Base-by-base conservation (phyloP, 2,329 filamentous ascomycete species). In the Colletotrichum agaves region DNA sequence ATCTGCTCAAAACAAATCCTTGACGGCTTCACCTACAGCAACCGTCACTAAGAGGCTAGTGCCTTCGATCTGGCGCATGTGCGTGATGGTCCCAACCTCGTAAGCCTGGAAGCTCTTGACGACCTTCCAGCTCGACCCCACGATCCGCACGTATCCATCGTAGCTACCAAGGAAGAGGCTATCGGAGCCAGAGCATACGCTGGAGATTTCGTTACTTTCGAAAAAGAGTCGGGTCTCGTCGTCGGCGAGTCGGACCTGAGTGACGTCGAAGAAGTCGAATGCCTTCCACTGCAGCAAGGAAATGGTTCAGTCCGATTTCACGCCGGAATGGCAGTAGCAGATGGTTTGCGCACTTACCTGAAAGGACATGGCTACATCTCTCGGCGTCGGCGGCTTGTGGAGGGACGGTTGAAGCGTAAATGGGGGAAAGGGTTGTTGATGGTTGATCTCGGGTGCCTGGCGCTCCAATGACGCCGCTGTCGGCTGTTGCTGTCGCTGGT, bases 191-290 rank as follows among this genome's bases (percentile, higher is more conserved):
- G 94, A 92, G 77, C 92, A 93, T 53, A 97, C 86, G 75, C 90
- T 93, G 58, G 92, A 92, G 67, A 97, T 90, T 73, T 94, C 93
- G 77, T 87, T 88, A 87, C 92, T 91, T 79, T 94, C 91, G 82
- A 97, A 91, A 76, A 94, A 86, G 76, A 89, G 87, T 73, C 90
- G 89, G 77, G 89, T 91, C 77, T 97, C 93, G 75, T 91, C 91
- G 78, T 97, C 91, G 73, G 87, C 87, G 74, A 94, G 86, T 76
- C 91, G 89, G 79, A 98, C 90, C 78, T 92, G 91, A 78, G 90
- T 90, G 79, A 97, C 93, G 82, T 98, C 93, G 88, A 99, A 98
- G 90, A 99, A 99, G 86, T 97, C 94, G 84, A 99, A 99, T 74
- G 92, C 91, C 92, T 98, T 98, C 95, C 96, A 98, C 95, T 97